Evolutionary conservation across 352 stramenopile genomes (phyloP).

Genomic region (Phytophthora kernoviae): DNA sequence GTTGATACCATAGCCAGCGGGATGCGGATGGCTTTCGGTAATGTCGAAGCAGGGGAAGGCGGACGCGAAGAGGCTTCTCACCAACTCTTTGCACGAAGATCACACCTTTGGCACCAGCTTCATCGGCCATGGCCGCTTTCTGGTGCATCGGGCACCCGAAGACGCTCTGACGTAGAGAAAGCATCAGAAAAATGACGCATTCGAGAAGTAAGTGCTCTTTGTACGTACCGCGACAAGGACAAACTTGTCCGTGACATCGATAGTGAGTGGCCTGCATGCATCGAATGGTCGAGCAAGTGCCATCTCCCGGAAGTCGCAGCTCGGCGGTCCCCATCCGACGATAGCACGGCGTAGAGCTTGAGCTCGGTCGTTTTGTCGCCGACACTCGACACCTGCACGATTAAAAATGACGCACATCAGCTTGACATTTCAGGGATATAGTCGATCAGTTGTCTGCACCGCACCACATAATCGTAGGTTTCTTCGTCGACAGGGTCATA

Average conservation of each 20-base stretch:
- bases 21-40: slow-evolving; percentile 50
- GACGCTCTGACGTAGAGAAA: slow-evolving; percentile 27
- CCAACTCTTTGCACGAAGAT: slow-evolving; percentile 62
- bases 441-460: neutral
- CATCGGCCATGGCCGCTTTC: slow-evolving; percentile 60
- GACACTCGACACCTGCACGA: slow-evolving; percentile 45
- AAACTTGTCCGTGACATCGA: slow-evolving; percentile 57
- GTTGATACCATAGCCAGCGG: slow-evolving; percentile 74
- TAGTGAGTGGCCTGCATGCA: slow-evolving; percentile 51
- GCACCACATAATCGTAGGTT: slow-evolving; percentile 59
- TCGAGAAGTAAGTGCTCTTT: neutral
- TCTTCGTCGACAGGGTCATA: slow-evolving; percentile 19
- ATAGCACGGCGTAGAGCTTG: slow-evolving; percentile 63
- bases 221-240: slow-evolving; percentile 58
- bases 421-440: neutral
- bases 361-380: slow-evolving; percentile 47
- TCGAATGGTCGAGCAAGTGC: slow-evolving; percentile 58
- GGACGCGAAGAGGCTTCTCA: slow-evolving; percentile 62
- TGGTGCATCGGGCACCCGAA: slow-evolving; percentile 65
- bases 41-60: slow-evolving; percentile 36
- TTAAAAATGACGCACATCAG: neutral
- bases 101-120: slow-evolving; percentile 63
- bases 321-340: slow-evolving; percentile 57
- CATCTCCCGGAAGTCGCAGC: slow-evolving; percentile 59
- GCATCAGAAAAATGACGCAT: neutral